A percentile compares a stretch with the other conserved stretches of the same genome.
phyloP scores from a whole-genome alignment of 129 eudicot genomes.

The Kitagawia praeruptora region DNA sequence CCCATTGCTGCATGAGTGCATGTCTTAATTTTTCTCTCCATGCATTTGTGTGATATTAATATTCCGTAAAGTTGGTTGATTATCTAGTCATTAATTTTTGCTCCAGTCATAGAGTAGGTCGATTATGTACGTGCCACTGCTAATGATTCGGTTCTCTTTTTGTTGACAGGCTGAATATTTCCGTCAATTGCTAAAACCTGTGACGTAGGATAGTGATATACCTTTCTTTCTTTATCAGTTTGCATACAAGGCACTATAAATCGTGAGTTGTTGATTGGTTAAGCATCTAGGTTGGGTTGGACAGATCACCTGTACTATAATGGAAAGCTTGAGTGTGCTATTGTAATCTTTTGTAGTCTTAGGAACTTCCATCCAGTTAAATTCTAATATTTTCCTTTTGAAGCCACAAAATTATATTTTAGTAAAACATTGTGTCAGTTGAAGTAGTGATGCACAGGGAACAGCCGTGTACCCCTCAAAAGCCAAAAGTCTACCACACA shows the following conservation, averaged over 20 bases:
- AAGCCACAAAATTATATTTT: constrained; percentile 10
- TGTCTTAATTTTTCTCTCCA: not conserved
- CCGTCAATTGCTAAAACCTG: constrained; percentile 89
- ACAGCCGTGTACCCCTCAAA: constrained; percentile 21
- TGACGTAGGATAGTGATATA: constrained; percentile 62
- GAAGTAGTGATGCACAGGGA: constrained; percentile 42
- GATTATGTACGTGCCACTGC: not conserved
- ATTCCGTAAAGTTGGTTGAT: not conserved
- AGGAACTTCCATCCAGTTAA: constrained; percentile 8
- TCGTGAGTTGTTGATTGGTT: constrained; percentile 16
- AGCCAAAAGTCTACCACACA: constrained; percentile 23
- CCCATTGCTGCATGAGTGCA: no score
- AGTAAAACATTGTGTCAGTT: constrained; percentile 16
- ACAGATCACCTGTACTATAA: constrained; percentile 12
- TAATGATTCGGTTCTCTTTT: constrained; percentile 6
- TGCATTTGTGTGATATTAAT: not conserved
- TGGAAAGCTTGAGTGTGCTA: constrained; percentile 28
- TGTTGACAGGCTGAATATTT: constrained; percentile 73
- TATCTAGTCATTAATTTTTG: not conserved
- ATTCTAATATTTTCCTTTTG: not conserved
- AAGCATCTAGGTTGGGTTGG: constrained; percentile 15
- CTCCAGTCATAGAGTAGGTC: not conserved
- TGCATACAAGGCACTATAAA: constrained; percentile 15
- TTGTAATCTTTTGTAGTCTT: constrained; percentile 15
- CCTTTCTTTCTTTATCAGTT: constrained; percentile 16